Base-by-base conservation (phyloP, 805 yeast species). In the Teunomyces panamensis region DNA sequence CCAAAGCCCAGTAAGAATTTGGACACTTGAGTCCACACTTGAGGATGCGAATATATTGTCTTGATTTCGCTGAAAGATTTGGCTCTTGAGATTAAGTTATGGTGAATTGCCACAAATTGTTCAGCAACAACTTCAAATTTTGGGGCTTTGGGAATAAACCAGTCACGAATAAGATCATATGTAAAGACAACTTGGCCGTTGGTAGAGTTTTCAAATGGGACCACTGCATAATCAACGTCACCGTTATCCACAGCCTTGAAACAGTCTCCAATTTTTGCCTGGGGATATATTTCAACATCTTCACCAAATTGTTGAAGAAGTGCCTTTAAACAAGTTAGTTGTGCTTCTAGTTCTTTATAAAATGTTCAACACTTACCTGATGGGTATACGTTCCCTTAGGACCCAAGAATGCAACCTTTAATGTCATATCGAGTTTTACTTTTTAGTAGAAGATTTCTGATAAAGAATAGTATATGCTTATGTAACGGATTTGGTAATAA, bases 351-450 rank as follows among this genome's bases (percentile, higher is more conserved):
- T 13, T 4, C 9, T 11, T n/a, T 5, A 9, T 20, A 8, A 20
- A 16, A 14, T 24, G 42, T 13, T 16, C 35, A 13, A 29, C 8
- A 62, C 73, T 33, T 68, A 76, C 94, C 67, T 90, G 96, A 57
- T 92, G 96, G 2, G 98, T 87, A 65, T 89, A 94, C 0, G 97
- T 92, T 1, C 97, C 97, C 44, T 73, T 73, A 0, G 99, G 99
- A 0, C 98, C 99, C 44, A 92, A 67, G 58, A 80, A 92, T 2
- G 88, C 89, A 3, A 87, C 84, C 55, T 71, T 80, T 27, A 45
- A 29, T 35, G 42, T 4, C 49, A 46, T 46, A 17, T n/a, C 14
- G 9, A 13, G 30, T 9, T 24, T 8, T n/a, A n/a, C 28, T 24
- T 35, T 35, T 20, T 14, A 17, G 11, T 5, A 5, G 8, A 17